These are phyloP conservation scores for Luffa aegyptiaca DNA, from an alignment of 306 rosid species.

Conservation along the genomic window DNA sequence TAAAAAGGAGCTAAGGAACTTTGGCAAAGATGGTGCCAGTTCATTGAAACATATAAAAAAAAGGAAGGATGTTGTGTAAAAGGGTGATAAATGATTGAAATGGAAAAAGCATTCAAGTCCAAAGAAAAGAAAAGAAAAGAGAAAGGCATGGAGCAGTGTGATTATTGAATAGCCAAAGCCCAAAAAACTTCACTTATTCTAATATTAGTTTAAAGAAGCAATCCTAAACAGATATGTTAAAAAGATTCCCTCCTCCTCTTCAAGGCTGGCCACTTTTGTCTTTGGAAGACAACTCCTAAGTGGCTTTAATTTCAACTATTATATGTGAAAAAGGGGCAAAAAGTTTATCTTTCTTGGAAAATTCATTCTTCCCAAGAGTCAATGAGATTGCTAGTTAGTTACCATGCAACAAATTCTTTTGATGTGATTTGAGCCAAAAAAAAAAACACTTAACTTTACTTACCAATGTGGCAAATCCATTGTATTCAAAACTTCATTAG, in stretches of 20 bases:
- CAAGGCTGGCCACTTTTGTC: constrained; percentile 79
- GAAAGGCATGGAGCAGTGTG: constrained; percentile 28
- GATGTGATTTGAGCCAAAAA: neutral
- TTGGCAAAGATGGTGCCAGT: constrained; percentile 95
- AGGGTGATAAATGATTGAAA: constrained; percentile 78
- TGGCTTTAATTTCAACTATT: neutral
- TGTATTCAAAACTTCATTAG: neutral
- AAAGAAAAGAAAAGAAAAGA: constrained; percentile 11
- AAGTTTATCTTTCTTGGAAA: neutral
- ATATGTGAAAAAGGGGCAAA: neutral
- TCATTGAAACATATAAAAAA: constrained; percentile 46
- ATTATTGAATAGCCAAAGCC: constrained; percentile 40
- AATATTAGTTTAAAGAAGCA: constrained; percentile 11
- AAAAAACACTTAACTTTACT: neutral
- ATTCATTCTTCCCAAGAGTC: neutral
- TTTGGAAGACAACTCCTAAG: constrained; percentile 36
- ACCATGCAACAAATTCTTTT: neutral
- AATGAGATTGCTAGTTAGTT: neutral
- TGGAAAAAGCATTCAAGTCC: constrained; percentile 25
- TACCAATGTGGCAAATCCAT: neutral
- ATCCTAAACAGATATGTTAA: constrained; percentile 13
- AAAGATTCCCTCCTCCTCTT: constrained; percentile 35
- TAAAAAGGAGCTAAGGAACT: constrained; percentile 39
- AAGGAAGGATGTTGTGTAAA: constrained; percentile 39
- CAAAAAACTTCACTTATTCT: constrained; percentile 25